Base-by-base conservation (phyloP, 2,329 filamentous ascomycete genomes). In the Raffaelea albimanens region DNA sequence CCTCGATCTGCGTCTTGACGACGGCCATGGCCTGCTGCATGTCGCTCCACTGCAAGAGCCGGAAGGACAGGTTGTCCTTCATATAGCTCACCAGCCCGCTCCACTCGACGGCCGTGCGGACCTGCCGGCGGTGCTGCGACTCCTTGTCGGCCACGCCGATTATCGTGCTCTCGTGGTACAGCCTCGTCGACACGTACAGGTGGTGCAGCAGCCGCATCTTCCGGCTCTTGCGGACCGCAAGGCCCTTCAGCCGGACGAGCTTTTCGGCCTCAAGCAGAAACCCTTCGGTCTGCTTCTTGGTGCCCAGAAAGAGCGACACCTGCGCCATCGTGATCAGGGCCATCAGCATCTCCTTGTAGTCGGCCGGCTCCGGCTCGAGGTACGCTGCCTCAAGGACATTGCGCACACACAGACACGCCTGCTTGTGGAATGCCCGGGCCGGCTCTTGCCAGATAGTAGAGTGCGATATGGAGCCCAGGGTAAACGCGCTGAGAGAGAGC, bases 291-390 rank as follows among this genome's bases (percentile, higher is more conserved):
- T 65, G 57, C 18, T 63, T 57, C 14, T 54, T 51, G 29, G 60
- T 59, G 1, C 63, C 63, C 9, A 58, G 58, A 19, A 64, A 58
- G 10, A 61, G 60, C 4, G 61, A 63, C 5, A 67, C 49, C 29
- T 66, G 62, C 1, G 65, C 55, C 60, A 69, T 66, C 8, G 62
- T 66, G 9, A 68, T 55, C 4, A 69, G 57, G 0, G 66, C 64
- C 57, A 70, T 67, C 1, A 70, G 49, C 5, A 63, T 62, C 5
- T 60, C 59, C 50, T 68, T 69, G 50, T 70, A 70, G 50, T 68
- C 68, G 23, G 9, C n/a, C n/a, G n/a, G n/a, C n/a, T n/a, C n/a
- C n/a, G n/a, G 11, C 13, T 14, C 34, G 34, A 18, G 5, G 41
- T 63, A 62, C 22, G 61, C 61, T 18, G 55, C 57, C 36, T 56